phyloP scores from a whole-genome alignment of 23 red algal species.

The Chondrus crispus region DNA sequence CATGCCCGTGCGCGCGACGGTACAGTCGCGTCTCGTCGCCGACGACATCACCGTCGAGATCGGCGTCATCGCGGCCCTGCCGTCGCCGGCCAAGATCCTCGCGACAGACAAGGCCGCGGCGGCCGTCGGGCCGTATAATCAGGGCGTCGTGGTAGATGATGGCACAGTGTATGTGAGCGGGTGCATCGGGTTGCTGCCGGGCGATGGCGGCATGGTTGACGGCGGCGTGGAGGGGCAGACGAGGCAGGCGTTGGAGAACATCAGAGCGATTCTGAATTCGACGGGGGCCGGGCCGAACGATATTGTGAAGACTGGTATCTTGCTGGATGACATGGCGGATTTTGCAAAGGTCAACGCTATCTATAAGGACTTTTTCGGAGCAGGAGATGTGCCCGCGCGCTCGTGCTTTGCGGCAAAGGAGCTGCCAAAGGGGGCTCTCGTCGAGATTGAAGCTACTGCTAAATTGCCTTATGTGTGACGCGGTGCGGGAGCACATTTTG shows the following conservation, averaged over 20 bases:
- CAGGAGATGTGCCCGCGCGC: constrained; percentile 65
- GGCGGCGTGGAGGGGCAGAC: constrained; percentile 75
- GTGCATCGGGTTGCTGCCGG: constrained; percentile 87
- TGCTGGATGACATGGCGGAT: constrained; percentile 88
- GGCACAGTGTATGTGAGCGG: constrained; percentile 93
- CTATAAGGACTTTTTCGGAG: constrained; percentile 75
- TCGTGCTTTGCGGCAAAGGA: constrained; percentile 91
- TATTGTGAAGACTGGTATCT: constrained; percentile 85
- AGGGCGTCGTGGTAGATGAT: constrained; percentile 65
- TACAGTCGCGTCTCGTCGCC: constrained; percentile 58
- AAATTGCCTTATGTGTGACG: neutral
- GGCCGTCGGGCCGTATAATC: constrained; percentile 96
- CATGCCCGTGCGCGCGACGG: constrained; percentile 69
- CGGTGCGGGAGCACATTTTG: no score
- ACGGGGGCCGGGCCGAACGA: constrained; percentile 36
- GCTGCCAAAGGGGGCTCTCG: constrained; percentile 82
- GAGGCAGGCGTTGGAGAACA: constrained; percentile 85
- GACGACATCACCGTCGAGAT: constrained; percentile 78
- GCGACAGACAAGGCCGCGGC: constrained; percentile 67
- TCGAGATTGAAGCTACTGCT: constrained; percentile 95
- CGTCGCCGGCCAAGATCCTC: constrained; percentile 58
- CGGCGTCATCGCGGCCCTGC: constrained; percentile 78
- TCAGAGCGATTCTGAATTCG: constrained; percentile 76
- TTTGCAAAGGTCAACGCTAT: constrained; percentile 87
- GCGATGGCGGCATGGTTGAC: constrained; percentile 61